These are phyloP conservation scores for Candida neerlandica DNA, from an alignment of 1,139 yeast genomes.

Conservation along the genomic window DNA sequence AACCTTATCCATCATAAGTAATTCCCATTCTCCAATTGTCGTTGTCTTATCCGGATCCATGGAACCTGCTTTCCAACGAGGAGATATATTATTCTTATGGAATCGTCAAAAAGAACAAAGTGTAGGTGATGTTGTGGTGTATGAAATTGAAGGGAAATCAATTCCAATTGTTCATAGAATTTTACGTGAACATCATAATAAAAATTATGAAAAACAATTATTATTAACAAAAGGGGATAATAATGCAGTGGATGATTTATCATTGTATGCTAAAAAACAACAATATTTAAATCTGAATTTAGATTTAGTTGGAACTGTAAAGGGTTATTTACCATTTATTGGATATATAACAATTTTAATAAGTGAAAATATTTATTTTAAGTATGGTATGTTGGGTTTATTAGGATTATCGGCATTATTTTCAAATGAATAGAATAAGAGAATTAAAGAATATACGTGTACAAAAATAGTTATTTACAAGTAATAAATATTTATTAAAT, in stretches of 20 bases:
- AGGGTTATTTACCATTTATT: slow-evolving; percentile 85
- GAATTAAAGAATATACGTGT: not conserved
- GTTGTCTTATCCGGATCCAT: slow-evolving; percentile 97
- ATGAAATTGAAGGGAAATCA: slow-evolving; percentile 74
- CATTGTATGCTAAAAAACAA: slow-evolving; percentile 78
- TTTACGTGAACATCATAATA: slow-evolving; percentile 70
- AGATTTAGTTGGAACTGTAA: slow-evolving; percentile 88
- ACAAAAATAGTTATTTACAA: not conserved
- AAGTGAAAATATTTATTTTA: slow-evolving; percentile 84
- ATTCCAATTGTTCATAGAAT: slow-evolving; percentile 98
- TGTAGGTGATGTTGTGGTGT: slow-evolving; percentile 98
- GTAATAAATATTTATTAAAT: not conserved
- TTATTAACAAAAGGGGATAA: slow-evolving; percentile 95
- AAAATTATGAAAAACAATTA: slow-evolving; percentile 66
- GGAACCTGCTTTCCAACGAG: slow-evolving; percentile 99
- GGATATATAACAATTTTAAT: slow-evolving; percentile 92
- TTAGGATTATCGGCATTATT: slow-evolving; percentile 62
- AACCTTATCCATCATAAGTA: slow-evolving; percentile 71
- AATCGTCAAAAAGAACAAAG: slow-evolving; percentile 67
- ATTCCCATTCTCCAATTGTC: slow-evolving; percentile 91
- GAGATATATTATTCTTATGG: slow-evolving; percentile 91
- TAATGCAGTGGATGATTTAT: slow-evolving; percentile 88
- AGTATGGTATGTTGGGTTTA: slow-evolving; percentile 68
- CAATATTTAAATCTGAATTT: slow-evolving; percentile 70
- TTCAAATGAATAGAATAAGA: slow-evolving; percentile 36